Conservation (phyloP, 2,329 filamentous ascomycete species). For the Calonectria crousiana region DNA sequence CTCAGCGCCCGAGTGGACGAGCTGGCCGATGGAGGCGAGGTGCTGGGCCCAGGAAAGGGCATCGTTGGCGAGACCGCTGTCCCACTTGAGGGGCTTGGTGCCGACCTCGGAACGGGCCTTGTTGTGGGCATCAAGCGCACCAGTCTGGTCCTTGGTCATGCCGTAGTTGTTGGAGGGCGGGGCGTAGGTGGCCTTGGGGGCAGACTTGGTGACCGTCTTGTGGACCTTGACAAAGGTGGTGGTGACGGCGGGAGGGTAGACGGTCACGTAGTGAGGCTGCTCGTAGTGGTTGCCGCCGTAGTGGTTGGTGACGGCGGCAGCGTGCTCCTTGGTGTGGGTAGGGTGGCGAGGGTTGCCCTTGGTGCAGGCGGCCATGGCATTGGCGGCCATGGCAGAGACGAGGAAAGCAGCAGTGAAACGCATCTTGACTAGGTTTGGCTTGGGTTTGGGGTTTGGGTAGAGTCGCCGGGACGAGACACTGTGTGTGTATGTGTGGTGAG, state of each 20-base stretch:
- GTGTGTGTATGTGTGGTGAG: not conserved
- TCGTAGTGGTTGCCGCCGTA: not conserved
- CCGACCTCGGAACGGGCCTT: constrained; percentile 37
- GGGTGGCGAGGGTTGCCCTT: not conserved
- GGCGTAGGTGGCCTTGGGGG: constrained; percentile 6
- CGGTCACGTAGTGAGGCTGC: not conserved
- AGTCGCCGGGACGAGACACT: not conserved
- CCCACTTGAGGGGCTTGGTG: constrained; percentile 30
- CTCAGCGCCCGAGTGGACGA: constrained; percentile 29
- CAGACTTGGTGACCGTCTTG: not conserved
- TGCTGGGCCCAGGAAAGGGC: constrained; percentile 38
- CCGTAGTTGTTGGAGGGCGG: not conserved
- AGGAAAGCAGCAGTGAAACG: constrained; percentile 33
- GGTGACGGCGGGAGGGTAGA: not conserved
- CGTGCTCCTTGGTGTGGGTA: not conserved
- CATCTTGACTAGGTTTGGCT: constrained; percentile 29
- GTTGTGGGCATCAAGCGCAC: constrained; percentile 38
- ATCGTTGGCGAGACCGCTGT: constrained; percentile 31
- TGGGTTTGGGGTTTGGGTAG: not conserved
- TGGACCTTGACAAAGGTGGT: not conserved
- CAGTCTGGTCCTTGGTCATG: constrained; percentile 33
- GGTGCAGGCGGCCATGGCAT: constrained; percentile 27
- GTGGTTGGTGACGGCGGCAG: not conserved
- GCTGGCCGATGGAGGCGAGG: constrained; percentile 27
- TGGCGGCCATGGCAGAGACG: constrained; percentile 29